Conservation (phyloP, 139 green algal genomes). For the Picochlorum sp. region DNA sequence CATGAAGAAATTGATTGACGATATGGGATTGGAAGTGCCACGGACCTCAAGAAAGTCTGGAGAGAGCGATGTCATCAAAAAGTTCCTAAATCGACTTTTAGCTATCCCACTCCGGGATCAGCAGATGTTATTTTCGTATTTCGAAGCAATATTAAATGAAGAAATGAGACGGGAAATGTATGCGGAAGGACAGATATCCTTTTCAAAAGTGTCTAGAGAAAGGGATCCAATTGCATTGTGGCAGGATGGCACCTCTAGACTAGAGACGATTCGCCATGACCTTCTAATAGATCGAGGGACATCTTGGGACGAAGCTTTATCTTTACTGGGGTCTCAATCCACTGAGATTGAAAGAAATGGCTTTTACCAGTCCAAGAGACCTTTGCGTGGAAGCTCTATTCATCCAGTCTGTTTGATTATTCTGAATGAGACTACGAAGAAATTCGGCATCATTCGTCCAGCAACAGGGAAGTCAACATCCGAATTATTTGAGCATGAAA, state of each 20-base stretch:
- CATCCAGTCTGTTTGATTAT: constrained; percentile 47
- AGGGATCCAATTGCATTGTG: constrained; percentile 28
- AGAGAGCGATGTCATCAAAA: constrained; percentile 37
- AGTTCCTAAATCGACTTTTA: constrained; percentile 84
- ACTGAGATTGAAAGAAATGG: background rate
- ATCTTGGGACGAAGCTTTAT: constrained; percentile 38
- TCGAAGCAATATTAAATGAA: constrained; percentile 44
- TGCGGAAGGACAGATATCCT: constrained; percentile 48
- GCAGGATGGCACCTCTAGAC: constrained; percentile 40
- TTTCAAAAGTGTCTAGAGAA: constrained; percentile 41
- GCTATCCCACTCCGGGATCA: constrained; percentile 58
- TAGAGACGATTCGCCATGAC: constrained; percentile 44
- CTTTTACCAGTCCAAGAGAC: constrained; percentile 8
- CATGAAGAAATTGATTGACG: constrained; percentile 25
- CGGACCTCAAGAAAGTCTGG: background rate
- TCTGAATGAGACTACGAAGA: constrained; percentile 10
- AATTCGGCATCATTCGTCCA: constrained; percentile 36
- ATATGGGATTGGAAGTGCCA: constrained; percentile 36
- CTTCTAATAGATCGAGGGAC: constrained; percentile 62
- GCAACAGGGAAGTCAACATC: constrained; percentile 63
- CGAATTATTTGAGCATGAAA: constrained; percentile 72
- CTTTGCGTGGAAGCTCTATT: background rate
- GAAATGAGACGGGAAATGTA: constrained; percentile 51
- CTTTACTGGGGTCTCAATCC: constrained; percentile 32
- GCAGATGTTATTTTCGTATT: constrained; percentile 82